Conservation (phyloP, 1,284 basidiomycete species). For the Leccinum ponderosum region DNA sequence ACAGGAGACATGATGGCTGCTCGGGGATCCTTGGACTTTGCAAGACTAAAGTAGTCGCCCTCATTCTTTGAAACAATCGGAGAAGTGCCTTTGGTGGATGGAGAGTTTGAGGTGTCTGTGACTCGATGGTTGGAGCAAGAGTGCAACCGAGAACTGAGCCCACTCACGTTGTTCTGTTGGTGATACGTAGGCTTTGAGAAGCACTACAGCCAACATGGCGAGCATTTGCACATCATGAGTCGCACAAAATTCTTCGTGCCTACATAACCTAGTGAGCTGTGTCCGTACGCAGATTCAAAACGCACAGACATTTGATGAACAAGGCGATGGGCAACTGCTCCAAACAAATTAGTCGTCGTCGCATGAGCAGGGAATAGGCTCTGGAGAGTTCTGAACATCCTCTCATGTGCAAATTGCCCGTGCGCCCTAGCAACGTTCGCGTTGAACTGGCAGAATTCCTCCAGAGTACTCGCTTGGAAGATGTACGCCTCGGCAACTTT, state of each 20-base stretch:
- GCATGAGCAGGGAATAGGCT: slow-evolving; percentile 46
- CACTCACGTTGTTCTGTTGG: slow-evolving; percentile 30
- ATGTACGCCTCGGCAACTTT: slow-evolving; percentile 68
- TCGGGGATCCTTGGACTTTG: slow-evolving; percentile 36
- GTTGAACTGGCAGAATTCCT: slow-evolving; percentile 59
- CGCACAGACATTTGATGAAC: slow-evolving; percentile 47
- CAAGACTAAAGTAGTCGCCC: slow-evolving; percentile 52
- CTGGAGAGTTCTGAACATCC: slow-evolving; percentile 67
- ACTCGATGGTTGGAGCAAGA: background rate
- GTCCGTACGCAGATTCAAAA: background rate
- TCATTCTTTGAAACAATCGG: slow-evolving; percentile 22
- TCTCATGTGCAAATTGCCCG: slow-evolving; percentile 69
- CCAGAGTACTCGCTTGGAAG: slow-evolving; percentile 46
- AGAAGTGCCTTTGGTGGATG: slow-evolving; percentile 20
- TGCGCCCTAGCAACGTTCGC: slow-evolving; percentile 57
- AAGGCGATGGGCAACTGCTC: slow-evolving; percentile 36
- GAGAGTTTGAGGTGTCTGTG: slow-evolving; percentile 10
- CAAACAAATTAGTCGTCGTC: slow-evolving; percentile 19
- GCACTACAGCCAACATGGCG: slow-evolving; percentile 71
- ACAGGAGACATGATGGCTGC: slow-evolving; percentile 32
- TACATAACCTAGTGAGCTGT: slow-evolving; percentile 32
- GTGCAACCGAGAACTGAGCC: background rate
- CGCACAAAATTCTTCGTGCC: slow-evolving; percentile 63
- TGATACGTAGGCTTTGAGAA: slow-evolving; percentile 48
- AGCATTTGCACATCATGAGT: slow-evolving; percentile 81